Evolutionary conservation across 495 filamentous ascomycete genomes (phyloP), one percentile per base, ranked within the genome.

Genomic region (Penicillium canescens): DNA sequence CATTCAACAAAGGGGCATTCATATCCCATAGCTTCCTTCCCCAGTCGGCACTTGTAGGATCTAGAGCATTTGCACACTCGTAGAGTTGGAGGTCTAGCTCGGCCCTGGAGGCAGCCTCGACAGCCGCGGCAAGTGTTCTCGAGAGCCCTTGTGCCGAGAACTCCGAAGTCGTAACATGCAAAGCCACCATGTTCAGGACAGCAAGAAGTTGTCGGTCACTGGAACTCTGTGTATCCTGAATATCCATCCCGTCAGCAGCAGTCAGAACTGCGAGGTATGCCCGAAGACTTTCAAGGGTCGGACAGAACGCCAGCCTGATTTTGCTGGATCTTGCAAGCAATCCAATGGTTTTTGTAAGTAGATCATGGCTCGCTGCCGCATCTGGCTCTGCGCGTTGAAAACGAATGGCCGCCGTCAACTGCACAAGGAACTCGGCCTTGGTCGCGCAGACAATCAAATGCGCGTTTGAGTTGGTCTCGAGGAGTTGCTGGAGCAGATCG

Each of bases 111-210:
- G 86, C 84, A 7, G 83, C 75, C 59, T 95, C 91, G 24, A 92
- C 82, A 6, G 87, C 70, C 20, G 69, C 67, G 10, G 91, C 81
- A 13, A 89, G 73, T 5, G 86, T 89, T 60, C 84, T 82, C 44
- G 82, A 82, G 5, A 96, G 67, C 0, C 91, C 92, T 66, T 96
- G 91, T 0, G 86, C 90, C 39, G 88, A 92, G 78, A 88, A 92
- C 60, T 94, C 90, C 50, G 82, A 82, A 4, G 89, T 92, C 24
- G 77, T 69, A n/a, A 75, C 75, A 70, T 96, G 92, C 34, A 90
- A 66, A 26, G 75, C 68, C 10, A 95, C 59, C 41, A 87, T 75
- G 48, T 89, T 83, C 54, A 89, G 81, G 10, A 92, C 67, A 11
- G 85, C 76, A 12, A 96, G 68, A 21, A 82, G 67, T 6, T 46